A percentile compares a stretch with the other conserved stretches of the same genome.
Evolutionary conservation across 2,329 filamentous ascomycete genomes (phyloP).

Genomic region (Gyromitra esculenta): DNA sequence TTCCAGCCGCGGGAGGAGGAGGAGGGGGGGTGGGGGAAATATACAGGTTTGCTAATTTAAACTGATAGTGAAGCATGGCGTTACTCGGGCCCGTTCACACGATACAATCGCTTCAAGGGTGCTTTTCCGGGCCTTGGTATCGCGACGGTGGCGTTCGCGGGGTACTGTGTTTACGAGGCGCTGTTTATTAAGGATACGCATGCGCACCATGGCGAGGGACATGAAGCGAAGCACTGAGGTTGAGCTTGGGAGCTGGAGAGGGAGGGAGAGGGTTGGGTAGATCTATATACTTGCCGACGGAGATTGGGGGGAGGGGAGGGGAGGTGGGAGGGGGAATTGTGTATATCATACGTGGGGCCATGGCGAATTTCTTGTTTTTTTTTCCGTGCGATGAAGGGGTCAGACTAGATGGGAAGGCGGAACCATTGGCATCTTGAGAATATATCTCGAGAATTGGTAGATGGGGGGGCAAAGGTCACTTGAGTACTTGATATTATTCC

Average conservation of each 20-base stretch:
- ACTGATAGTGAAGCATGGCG: constrained; percentile 86
- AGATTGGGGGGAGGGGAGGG: background rate
- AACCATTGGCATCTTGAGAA: background rate
- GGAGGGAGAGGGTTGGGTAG: background rate
- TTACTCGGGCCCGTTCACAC: constrained; percentile 86
- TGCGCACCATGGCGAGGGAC: constrained; percentile 63
- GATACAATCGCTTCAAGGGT: constrained; percentile 87
- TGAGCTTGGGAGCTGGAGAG: background rate
- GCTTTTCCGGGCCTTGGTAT: constrained; percentile 91
- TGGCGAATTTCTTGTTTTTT: constrained; percentile 5
- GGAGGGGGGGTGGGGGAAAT: background rate
- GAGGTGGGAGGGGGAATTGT: constrained; percentile 16
- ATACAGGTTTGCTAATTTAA: constrained; percentile 38
- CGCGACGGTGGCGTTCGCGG: constrained; percentile 87
- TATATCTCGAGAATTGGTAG: background rate
- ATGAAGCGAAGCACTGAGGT: constrained; percentile 57
- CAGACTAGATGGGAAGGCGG: background rate
- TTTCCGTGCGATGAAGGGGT: background rate
- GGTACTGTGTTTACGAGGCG: constrained; percentile 89
- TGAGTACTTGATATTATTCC: background rate
- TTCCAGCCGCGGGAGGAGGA: background rate
- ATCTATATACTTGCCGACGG: background rate
- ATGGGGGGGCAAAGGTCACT: background rate
- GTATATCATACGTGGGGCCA: constrained; percentile 32
- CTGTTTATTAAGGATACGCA: constrained; percentile 74